Evolutionary conservation across 768 basidiomycete genomes (phyloP), one percentile per base, ranked within the genome.

Genomic region (Tylopilus felleus): DNA sequence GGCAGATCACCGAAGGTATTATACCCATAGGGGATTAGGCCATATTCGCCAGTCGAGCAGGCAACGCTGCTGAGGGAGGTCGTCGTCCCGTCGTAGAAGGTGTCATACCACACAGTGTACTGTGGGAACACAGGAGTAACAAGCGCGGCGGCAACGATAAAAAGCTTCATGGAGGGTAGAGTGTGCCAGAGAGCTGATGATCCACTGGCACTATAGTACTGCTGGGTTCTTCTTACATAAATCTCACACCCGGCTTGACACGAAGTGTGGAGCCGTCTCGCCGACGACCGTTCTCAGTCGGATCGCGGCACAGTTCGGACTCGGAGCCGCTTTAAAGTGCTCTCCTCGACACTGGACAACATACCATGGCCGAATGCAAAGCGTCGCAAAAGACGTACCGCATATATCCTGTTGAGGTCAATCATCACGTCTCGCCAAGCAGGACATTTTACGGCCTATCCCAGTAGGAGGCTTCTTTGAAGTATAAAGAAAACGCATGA

Each of bases 1-100:
- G n/a, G 42, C 8, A 44, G n/a, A 0, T 27, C 8, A 8, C 31
- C 33, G 13, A 51, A 27, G 8, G 19, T 44, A 5, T 43, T 19
- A 27, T 43, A 28, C 22, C 42, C 41, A 8, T 6, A 2, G 13
- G 23, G 19, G 4, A 51, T 14, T 1, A 51, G n/a, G 9, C 50
- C 84, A 49, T 83, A 69, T 17, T 65, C 53, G 7, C 84, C 83
- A 60, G 80, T 71, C 1, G 78, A 80, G 71, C 82, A 83, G 40
- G 79, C 73, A 39, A 80, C 75, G 3, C 59, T 68, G 60, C 65
- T 55, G 16, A 85, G 70, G 10, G 77, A 77, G 23, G 61, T 61
- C 9, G 49, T 44, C 6, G 56, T 55, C 10, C 75, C 66, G 67
- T 85, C 86, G 65, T 82, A 87, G 6, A 66, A 49, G n/a, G 69